These are phyloP conservation scores for Haplographium delicatum DNA, from an alignment of 495 filamentous ascomycete genomes.

Conservation along the genomic window DNA sequence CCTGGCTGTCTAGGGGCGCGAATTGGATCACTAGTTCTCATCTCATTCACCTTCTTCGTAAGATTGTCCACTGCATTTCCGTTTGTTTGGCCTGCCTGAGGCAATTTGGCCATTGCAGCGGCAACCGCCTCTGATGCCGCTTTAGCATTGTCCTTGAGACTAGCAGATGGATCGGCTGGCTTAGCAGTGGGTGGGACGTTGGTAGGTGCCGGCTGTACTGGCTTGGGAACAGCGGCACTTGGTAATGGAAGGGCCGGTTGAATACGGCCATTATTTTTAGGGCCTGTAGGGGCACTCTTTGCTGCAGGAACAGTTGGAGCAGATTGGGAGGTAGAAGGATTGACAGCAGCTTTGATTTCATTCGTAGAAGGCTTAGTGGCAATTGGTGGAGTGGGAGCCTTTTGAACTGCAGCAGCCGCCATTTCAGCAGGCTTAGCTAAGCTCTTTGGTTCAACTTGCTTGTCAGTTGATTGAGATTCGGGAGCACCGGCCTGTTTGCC, in stretches of 20 bases:
- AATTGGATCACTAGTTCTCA: constrained; percentile 60
- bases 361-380: constrained; percentile 58
- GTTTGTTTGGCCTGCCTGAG: constrained; percentile 36
- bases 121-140: constrained; percentile 83
- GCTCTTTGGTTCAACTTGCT: constrained; percentile 25
- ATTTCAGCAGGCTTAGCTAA: constrained; percentile 25
- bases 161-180: constrained; percentile 24
- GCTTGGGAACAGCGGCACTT: constrained; percentile 19
- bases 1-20: constrained; percentile 37
- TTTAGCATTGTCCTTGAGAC: constrained; percentile 67
- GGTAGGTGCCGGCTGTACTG: constrained; percentile 26
- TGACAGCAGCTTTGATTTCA: constrained; percentile 46
- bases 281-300: constrained; percentile 53
- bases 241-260: constrained; percentile 60
- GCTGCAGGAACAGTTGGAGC: constrained; percentile 26
- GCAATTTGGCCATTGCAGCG: constrained; percentile 80
- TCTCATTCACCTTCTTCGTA: constrained; percentile 78
- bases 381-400: constrained; percentile 48
- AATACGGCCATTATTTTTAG: constrained; percentile 63
- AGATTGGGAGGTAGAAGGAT: constrained; percentile 31
- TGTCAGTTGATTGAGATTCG: constrained; percentile 27
- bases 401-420: constrained; percentile 12
- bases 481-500: constrained; percentile 39
- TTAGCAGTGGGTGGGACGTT: constrained; percentile 30
- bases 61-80: constrained; percentile 66